Conservation (phyloP, 345 rosid genomes). For the Pistacia vera region DNA sequence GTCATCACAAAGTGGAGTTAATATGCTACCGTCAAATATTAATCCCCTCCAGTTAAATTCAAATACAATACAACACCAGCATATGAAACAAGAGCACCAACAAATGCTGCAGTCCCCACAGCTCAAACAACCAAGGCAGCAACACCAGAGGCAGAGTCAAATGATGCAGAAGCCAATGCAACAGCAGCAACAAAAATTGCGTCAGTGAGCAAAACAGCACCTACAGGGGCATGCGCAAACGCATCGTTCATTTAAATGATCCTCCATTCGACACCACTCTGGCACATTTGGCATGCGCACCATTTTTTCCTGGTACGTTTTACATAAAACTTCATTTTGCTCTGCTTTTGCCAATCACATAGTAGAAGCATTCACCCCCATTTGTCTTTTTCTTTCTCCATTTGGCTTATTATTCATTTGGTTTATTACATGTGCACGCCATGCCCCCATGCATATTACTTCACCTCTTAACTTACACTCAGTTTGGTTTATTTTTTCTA, state of each 20-base stretch:
- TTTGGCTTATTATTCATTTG: too few relatives aligned
- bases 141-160: conserved; percentile 54
- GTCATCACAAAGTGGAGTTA: conserved; percentile 68
- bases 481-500: too few relatives aligned
- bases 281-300: too few relatives aligned
- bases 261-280: too few relatives aligned
- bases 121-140: conserved; percentile 52
- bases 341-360: too few relatives aligned
- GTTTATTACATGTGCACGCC: too few relatives aligned
- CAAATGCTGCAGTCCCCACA: conserved; percentile 63
- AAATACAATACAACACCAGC: conserved; percentile 75
- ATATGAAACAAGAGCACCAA: conserved; percentile 72
- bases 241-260: conserved; percentile 32
- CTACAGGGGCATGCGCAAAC: conserved; percentile 57
- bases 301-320: too few relatives aligned
- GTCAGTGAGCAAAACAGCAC: conserved; percentile 78
- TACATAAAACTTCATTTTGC: too few relatives aligned
- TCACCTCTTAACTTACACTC: too few relatives aligned
- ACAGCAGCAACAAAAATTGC: conserved; percentile 46
- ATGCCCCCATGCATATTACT: too few relatives aligned
- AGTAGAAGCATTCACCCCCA: too few relatives aligned
- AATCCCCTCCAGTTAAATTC: conserved; percentile 64
- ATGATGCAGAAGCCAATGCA: conserved; percentile 52
- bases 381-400: too few relatives aligned
- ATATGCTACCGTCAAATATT: conserved; percentile 57